Evolutionary conservation across 2,329 filamentous ascomycete species (phyloP), one percentile per base, ranked within the genome.

Genomic region (Amphichorda felina): DNA sequence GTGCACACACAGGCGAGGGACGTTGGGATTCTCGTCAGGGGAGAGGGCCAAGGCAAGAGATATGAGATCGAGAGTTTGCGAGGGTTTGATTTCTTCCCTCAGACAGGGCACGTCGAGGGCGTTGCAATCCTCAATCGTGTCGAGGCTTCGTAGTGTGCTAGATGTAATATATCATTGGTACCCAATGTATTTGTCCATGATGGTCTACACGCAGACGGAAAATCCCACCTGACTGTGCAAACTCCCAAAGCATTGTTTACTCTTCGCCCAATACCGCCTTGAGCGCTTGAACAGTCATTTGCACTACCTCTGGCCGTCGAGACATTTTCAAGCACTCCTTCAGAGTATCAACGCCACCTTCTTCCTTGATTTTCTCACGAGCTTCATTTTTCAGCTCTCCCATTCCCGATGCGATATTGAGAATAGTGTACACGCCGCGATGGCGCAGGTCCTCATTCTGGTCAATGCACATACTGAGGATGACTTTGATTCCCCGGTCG

Each of bases 41-140:
- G 88, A 15, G 49, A 63, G 46, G 43, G 55, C 17, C 56, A 60
- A 52, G 56, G 57, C 35, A 59, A 60, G 16, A 61, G 69, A 41
- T 98, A 95, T 59, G 75, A 80, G 56, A 83, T 98, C 53, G 89
- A 96, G 68, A 94, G 83, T 51, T 59, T 98, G 32, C 70, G 82
- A 33, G 91, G 89, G 0, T 96, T 96, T 51, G 91, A 98, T 55
- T 96, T 98, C 59, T 98, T 98, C 60, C 91, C 91, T 10, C 89
- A 96, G 59, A 82, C 78, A 15, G 69, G 72, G 2, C 78, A 82
- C 49, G 78, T 82, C 0, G 78, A 82, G 52, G 75, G 78, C 31
- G 75, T 81, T 28, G 75, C 74, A 4, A 70, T 81, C 24, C 51
- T 82, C 46, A 79, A 73, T 44, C 60, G 73, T 43, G 64, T 73